Evolutionary conservation across 2,329 filamentous ascomycete genomes (phyloP), one percentile per base, ranked within the genome.

Genomic region (Sarocladiaceae sp.): DNA sequence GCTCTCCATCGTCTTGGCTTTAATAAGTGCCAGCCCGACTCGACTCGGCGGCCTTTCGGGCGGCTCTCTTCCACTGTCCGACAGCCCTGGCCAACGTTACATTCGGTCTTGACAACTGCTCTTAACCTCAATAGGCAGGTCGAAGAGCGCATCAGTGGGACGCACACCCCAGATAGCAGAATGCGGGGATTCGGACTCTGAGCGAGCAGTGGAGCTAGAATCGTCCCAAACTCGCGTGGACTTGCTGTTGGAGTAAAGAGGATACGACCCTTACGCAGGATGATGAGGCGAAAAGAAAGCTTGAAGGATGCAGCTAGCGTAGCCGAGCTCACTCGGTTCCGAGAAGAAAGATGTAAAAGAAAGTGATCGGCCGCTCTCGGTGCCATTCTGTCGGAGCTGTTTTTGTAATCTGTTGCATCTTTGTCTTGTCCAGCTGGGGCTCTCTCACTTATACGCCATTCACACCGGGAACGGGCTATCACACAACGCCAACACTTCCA

Each of bases 131-230:
- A 16, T 29, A 41, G 37, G 37, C 37, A 41, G 37, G 37, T 41
- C 37, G 23, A 41, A 41, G 18, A 15, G 15, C 37, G 29, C 24
- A 19, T 27, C 37, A 41, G 37, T 29, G 37, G 21, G 10, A 41
- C 19, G n/a, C n/a, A 39, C 13, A 6, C n/a, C 37, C 23, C 6
- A 29, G 37, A 29, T 41, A 41, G 24, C 37, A 41, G 23, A 41
- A 41, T 41, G 37, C 37, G 37, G 37, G 37, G 23, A 35, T 41
- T 29, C 37, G 37, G 37, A 41, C 16, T 41, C 23, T 41, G 23
- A 41, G 37, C 37, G 37, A 41, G 24, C n/a, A 16, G 21, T 9
- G 37, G 23, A 23, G 23, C 6, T 6, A 19, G 16, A 5, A 19
- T 4, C 18, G 11, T 15, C 33, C 9, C 21, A 10, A 19, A 9